These are phyloP conservation scores for Trypanosoma boissoni DNA, from an alignment of 208 protist genomes.

Conservation along the genomic window DNA sequence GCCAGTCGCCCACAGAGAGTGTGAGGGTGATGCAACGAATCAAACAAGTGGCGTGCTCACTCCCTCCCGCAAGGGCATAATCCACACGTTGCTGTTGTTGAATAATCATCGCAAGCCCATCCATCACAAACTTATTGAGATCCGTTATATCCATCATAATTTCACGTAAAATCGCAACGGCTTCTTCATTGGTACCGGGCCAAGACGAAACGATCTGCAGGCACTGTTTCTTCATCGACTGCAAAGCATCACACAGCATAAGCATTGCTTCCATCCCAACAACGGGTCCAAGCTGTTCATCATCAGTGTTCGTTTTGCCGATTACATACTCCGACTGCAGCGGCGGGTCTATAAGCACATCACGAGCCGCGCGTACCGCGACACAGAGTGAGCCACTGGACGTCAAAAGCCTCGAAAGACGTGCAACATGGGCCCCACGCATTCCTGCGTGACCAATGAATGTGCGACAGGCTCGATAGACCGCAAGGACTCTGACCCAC, in stretches of 20 bases:
- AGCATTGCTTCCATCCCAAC: neutral
- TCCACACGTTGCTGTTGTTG: slow-evolving; percentile 10
- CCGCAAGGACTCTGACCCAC: slow-evolving; percentile 18
- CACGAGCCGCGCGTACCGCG: slow-evolving; percentile 11
- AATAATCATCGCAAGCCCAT: slow-evolving; percentile 4
- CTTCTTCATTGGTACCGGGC: neutral
- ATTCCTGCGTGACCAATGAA: slow-evolving; percentile 5
- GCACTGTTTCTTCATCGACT: slow-evolving; percentile 1
- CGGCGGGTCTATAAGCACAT: slow-evolving; percentile 9
- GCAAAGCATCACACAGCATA: slow-evolving; percentile 2
- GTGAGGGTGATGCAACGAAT: slow-evolving; percentile 18
- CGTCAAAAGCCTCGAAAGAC: slow-evolving; percentile 11
- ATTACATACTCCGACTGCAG: neutral
- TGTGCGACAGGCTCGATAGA: neutral
- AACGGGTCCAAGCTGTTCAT: neutral
- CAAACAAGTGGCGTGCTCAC: slow-evolving; percentile 16
- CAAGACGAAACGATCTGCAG: neutral
- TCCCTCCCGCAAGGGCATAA: slow-evolving; percentile 3
- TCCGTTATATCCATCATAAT: neutral
- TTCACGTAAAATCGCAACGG: neutral
- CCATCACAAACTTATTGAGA: slow-evolving; percentile 10
- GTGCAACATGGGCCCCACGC: slow-evolving; percentile 6
- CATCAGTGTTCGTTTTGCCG: neutral
- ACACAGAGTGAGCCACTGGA: slow-evolving; percentile 8
- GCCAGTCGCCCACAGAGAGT: slow-evolving; percentile 14